Base-by-base conservation (phyloP, 2,329 filamentous ascomycete species). In the Aspergillus pseudonomiae region DNA sequence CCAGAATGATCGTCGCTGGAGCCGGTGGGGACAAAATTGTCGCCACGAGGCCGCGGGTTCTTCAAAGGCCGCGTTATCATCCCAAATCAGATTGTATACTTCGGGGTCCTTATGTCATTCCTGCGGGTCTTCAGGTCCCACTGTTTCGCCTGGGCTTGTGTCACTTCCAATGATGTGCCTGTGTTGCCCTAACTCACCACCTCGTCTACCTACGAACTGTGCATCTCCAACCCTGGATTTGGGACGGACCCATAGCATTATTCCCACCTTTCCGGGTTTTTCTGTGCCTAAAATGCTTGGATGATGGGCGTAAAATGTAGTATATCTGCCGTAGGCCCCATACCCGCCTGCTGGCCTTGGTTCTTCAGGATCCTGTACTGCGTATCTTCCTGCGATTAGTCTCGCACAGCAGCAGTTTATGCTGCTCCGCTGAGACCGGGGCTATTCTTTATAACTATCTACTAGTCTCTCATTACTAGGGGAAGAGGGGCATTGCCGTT, bases 341-440 rank as follows among this genome's bases (percentile, higher is more conserved):
- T 59, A 32, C n/a, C 54, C 24, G 39, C 41, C 7, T 3, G 16
- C 36, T 30, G 32, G 10, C 24, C 48, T 56, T 30, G 39, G 46
- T 36, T 62, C 55, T 57, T 59, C 59, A 65, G 57, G 64, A 65
- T 62, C 32, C 46, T 26, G 26, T 24, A 24, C 21, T 24, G 21
- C 2, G 21, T 43, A 59, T 66, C 62, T 66, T 66, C 64, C 64
- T 64, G 62, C 64, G 61, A 50, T 26, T 36, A 60, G 52, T 56
- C 43, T 43, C 34, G 10, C 34, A 36, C 58, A 53, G 32, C 32
- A 43, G 46, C 45, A 26, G n/a, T 30, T 39, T 28, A 24, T 26
- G 32, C 46, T 57, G 19, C 53, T 57, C 28, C 14, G 21, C 45
- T 43, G 53, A 50, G 59, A 36, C 28, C 36, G 34, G 32, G 34